Base-by-base conservation (phyloP, 1,284 basidiomycete genomes). In the Moesziomyces parantarcticus region DNA sequence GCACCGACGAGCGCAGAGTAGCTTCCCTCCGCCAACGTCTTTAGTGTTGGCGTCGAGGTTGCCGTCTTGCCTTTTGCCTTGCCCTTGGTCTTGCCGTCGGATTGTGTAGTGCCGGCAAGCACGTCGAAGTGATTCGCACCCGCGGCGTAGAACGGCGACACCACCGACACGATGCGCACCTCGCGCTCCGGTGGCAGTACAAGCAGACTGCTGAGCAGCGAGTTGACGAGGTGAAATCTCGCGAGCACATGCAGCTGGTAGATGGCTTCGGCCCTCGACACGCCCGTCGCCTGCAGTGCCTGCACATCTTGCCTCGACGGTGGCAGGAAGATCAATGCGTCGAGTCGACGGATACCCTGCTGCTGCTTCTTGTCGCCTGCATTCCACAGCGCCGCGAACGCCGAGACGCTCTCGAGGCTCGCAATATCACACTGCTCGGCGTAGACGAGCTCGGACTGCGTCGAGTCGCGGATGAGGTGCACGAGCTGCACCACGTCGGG, bases 341-440 rank as follows among this genome's bases (percentile, higher is more conserved):
- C 66, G 20, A 70, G 40, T 36, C 66, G 23, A 2, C 67, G 22
- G 14, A 60, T 56, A 2, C 60, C 70, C 22, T 58, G 57, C 7
- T 45, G 40, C 43, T 67, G 57, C 23, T 51, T 57, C 67, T 70
- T 71, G 32, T 68, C 59, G 3, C 78, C 79, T 3, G 61, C 41
- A 32, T 77, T 76, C 80, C 80, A 82, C 13, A 65, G 50, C 42
- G 66, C 58, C 9, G 71, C 66, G 43, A 82, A 82, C 2, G 50
- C 50, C 11, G 62, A 52, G 40, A 82, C 53, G 20, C 70, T 71
- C 29, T 51, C 41, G 11, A 78, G 42, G 16, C 56, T 48, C 1
- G 42, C 55, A n/a, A 81, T 46, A 42, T 82, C 75, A 59, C 80
- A 82, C 57, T 75, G 39, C 40, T 82, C 80, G 3, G 80, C 80